phyloP scores from a whole-genome alignment of 2,329 filamentous ascomycete genomes.

The Pseudogymnoascus sp. region DNA sequence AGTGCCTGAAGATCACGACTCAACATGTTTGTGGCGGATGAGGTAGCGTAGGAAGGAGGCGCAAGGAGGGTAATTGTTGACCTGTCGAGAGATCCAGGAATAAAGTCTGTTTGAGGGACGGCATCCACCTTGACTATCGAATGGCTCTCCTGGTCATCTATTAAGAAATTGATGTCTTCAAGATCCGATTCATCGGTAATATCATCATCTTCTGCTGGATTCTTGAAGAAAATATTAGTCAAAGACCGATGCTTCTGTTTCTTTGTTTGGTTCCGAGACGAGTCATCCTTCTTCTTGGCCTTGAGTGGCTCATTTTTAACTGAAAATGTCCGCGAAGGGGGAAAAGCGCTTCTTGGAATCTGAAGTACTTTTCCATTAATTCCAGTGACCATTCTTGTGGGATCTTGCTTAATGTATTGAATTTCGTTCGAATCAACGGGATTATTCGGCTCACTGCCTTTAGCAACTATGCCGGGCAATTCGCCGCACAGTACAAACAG shows the following conservation, averaged over 20 bases:
- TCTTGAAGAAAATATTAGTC: not conserved
- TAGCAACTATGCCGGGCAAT: not conserved
- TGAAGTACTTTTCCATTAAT: slow-evolving; percentile 15
- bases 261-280: slow-evolving; percentile 12
- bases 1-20: slow-evolving; percentile 57
- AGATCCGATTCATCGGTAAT: slow-evolving; percentile 5
- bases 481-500: slow-evolving; percentile 51
- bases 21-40: slow-evolving; percentile 52
- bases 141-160: not conserved
- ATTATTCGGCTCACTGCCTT: not conserved
- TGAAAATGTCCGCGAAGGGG: slow-evolving; percentile 16
- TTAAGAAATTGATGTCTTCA: slow-evolving; percentile 7
- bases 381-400: slow-evolving; percentile 15
- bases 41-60: slow-evolving; percentile 57
- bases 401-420: slow-evolving; percentile 18
- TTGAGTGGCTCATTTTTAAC: not conserved
- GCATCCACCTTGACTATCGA: slow-evolving; percentile 9
- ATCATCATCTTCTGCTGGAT: not conserved
- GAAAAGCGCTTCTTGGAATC: slow-evolving; percentile 16
- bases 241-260: slow-evolving; percentile 15
- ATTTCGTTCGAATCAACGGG: not conserved
- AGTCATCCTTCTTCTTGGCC: not conserved
- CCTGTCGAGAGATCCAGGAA: slow-evolving; percentile 58
- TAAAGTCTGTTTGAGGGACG: slow-evolving; percentile 47
- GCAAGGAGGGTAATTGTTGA: slow-evolving; percentile 55